phyloP scores from a whole-genome alignment of 2,329 filamentous ascomycete genomes.

The Diaporthe batatas region DNA sequence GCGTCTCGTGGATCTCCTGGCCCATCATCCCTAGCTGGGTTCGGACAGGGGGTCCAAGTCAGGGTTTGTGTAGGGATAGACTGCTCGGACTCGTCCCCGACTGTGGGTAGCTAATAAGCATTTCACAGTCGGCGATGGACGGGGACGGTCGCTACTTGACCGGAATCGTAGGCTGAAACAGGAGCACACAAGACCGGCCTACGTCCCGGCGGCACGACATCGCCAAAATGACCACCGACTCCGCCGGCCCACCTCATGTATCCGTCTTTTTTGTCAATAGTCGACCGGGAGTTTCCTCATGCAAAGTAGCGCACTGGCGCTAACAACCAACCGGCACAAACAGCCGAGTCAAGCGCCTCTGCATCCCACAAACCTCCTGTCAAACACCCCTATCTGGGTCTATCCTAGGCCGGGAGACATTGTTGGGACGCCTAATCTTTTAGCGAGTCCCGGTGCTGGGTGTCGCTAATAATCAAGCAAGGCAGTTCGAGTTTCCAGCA shows the following conservation, averaged over 20 bases:
- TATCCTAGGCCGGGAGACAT: neutral
- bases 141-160: neutral
- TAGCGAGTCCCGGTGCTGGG: neutral
- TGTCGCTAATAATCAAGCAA: neutral
- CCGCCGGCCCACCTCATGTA: neutral
- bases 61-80: constrained; percentile 5
- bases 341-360: constrained; percentile 20
- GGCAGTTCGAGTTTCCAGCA: neutral
- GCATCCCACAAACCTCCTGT: neutral
- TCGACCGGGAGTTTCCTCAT: constrained; percentile 3
- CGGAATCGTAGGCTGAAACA: constrained; percentile 22
- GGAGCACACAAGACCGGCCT: constrained; percentile 12
- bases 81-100: constrained; percentile 19
- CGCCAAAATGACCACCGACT: neutral
- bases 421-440: neutral
- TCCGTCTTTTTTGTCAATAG: constrained; percentile 18
- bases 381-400: constrained; percentile 3
- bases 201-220: constrained; percentile 11
- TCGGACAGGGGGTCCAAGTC: neutral
- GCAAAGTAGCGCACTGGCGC: constrained; percentile 22
- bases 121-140: neutral
- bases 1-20: neutral
- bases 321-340: neutral
- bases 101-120: constrained; percentile 13
- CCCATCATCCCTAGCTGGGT: neutral